phyloP scores from a whole-genome alignment of 139 green algal genomes.

The Klebsormidium nitens region DNA sequence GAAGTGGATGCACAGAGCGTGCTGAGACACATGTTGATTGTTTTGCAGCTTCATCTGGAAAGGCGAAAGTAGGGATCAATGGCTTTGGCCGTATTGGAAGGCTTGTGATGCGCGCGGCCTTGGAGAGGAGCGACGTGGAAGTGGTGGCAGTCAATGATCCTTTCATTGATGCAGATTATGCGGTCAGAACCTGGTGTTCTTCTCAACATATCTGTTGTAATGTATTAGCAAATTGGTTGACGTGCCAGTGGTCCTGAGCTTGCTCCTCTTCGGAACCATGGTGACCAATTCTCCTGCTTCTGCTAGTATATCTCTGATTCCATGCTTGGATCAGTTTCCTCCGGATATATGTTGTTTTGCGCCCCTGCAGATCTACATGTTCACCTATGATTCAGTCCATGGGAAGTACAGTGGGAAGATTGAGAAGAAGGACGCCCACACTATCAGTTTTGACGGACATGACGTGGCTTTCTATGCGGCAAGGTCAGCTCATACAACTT shows the following conservation, averaged over 20 bases:
- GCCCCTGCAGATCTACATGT: constrained; percentile 29
- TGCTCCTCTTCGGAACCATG: too few species aligned
- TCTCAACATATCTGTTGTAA: constrained; percentile 5
- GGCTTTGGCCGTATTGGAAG: constrained; percentile 37
- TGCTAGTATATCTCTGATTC: too few species aligned
- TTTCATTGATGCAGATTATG: constrained; percentile 40
- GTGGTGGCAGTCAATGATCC: constrained; percentile 34
- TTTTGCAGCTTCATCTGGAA: too few species aligned
- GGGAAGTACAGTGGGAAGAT: not conserved
- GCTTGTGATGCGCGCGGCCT: constrained; percentile 23
- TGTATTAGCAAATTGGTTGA: too few species aligned
- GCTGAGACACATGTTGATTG: too few species aligned
- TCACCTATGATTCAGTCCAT: constrained; percentile 30
- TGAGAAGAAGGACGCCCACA: not conserved
- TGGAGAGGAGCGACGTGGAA: constrained; percentile 22
- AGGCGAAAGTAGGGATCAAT: constrained; percentile 7
- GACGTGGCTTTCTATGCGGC: constrained; percentile 14
- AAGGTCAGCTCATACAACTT: too few species aligned
- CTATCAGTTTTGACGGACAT: constrained; percentile 3
- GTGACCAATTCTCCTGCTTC: too few species aligned
- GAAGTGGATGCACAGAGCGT: too few species aligned
- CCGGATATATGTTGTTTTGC: too few species aligned
- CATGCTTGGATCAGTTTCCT: too few species aligned
- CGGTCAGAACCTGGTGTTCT: constrained; percentile 29
- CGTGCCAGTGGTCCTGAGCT: too few species aligned